These are phyloP conservation scores for Cladosporium colombiae DNA, from an alignment of 2,329 filamentous ascomycete genomes.

Conservation along the genomic window DNA sequence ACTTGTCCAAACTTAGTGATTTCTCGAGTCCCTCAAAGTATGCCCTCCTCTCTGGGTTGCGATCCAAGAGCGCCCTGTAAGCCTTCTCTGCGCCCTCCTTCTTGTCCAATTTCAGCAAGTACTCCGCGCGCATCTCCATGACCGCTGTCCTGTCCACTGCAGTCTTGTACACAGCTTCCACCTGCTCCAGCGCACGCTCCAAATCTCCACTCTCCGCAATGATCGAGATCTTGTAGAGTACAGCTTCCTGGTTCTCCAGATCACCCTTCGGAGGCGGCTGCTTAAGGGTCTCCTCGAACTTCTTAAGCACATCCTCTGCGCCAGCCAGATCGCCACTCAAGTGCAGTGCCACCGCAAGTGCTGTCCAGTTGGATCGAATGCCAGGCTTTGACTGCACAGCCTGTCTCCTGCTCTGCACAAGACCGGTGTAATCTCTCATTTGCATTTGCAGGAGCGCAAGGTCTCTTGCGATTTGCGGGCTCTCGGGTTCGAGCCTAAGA, in stretches of 20 bases:
- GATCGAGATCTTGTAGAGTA: slow-evolving; percentile 91
- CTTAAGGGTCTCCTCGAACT: slow-evolving; percentile 92
- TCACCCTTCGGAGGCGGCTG: slow-evolving; percentile 73
- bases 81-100: slow-evolving; percentile 80
- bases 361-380: slow-evolving; percentile 92
- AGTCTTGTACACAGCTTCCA: slow-evolving; percentile 74
- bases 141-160: slow-evolving; percentile 82
- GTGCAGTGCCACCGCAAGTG: slow-evolving; percentile 90
- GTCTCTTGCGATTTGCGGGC: slow-evolving; percentile 89
- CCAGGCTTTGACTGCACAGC: slow-evolving; percentile 86
- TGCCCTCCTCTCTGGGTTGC: slow-evolving; percentile 81
- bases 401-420: slow-evolving; percentile 80
- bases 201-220: slow-evolving; percentile 88
- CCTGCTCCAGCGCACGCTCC: slow-evolving; percentile 79
- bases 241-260: slow-evolving; percentile 88
- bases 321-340: slow-evolving; percentile 80
- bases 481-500: slow-evolving; percentile 88
- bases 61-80: slow-evolving; percentile 77
- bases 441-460: slow-evolving; percentile 91
- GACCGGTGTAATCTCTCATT: slow-evolving; percentile 93
- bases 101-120: slow-evolving; percentile 73
- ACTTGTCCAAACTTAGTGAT: slow-evolving; percentile 63
- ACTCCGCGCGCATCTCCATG: slow-evolving; percentile 82
- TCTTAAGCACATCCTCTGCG: slow-evolving; percentile 87
- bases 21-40: slow-evolving; percentile 82